These are phyloP conservation scores for Xylariaceae sp. DNA, from an alignment of 2,329 filamentous ascomycete species.

Conservation along the genomic window DNA sequence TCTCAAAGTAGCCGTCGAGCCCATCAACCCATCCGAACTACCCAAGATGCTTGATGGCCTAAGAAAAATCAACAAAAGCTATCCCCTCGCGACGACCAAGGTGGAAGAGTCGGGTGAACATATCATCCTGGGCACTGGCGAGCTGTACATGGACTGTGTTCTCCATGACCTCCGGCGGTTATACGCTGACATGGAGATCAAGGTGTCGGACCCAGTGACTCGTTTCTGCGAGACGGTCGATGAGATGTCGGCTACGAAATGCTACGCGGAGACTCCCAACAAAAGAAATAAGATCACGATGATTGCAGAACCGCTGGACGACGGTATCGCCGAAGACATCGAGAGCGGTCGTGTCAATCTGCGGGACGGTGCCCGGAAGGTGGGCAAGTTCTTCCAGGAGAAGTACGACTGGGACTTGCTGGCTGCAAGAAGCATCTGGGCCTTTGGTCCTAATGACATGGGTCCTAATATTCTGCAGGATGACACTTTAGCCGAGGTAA, in stretches of 20 bases:
- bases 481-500: constrained; percentile 82
- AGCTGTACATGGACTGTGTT: constrained; percentile 99
- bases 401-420: constrained; percentile 96
- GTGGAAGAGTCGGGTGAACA: constrained; percentile 98
- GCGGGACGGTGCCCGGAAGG: constrained; percentile 85
- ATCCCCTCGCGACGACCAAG: constrained; percentile 91
- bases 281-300: constrained; percentile 99
- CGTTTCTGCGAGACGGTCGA: constrained; percentile 97
- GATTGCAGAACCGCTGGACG: constrained; percentile 92
- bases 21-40: constrained; percentile 94
- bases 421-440: constrained; percentile 93
- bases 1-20: constrained; percentile 95
- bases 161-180: constrained; percentile 85
- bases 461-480: constrained; percentile 95
- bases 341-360: constrained; percentile 87
- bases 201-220: constrained; percentile 95
- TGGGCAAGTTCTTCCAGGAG: constrained; percentile 94
- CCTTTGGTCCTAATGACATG: constrained; percentile 92
- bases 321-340: constrained; percentile 91
- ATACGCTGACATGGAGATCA: constrained; percentile 99
- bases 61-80: constrained; percentile 96
- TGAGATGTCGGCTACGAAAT: constrained; percentile 95
- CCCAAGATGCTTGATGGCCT: constrained; percentile 98
- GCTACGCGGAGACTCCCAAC: constrained; percentile 95
- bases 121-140: constrained; percentile 88